Evolutionary conservation across 805 yeast genomes (phyloP).

Genomic region (Blastobotrys americana): DNA sequence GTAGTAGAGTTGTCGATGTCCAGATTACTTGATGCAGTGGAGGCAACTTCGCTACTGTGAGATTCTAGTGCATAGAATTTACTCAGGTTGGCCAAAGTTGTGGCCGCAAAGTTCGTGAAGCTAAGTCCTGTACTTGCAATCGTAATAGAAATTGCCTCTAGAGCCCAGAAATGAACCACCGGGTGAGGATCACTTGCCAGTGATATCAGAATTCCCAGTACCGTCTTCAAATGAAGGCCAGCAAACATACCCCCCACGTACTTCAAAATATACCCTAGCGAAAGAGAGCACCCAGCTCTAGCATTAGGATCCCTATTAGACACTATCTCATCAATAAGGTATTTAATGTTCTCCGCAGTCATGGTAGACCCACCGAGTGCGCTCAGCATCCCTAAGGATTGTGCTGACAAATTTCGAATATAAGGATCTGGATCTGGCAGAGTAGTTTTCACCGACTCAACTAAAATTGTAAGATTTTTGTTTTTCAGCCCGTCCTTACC

Average conservation of each 20-base stretch:
- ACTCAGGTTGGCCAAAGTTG: constrained; percentile 37
- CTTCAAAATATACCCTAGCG: constrained; percentile 43
- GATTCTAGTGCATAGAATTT: constrained; percentile 39
- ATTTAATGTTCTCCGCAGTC: constrained; percentile 39
- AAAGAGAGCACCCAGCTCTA: constrained; percentile 50
- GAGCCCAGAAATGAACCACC: constrained; percentile 64
- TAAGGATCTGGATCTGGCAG: constrained; percentile 35
- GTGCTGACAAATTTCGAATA: constrained; percentile 45
- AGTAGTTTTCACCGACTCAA: constrained; percentile 45
- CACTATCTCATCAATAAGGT: constrained; percentile 59
- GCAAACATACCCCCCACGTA: constrained; percentile 34
- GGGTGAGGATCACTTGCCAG: constrained; percentile 79
- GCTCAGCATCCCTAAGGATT: constrained; percentile 49
- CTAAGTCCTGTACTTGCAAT: constrained; percentile 50
- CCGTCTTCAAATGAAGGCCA: constrained; percentile 36
- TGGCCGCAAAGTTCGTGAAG: constrained; percentile 37
- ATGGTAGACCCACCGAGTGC: constrained; percentile 24
- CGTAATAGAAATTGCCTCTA: constrained; percentile 50
- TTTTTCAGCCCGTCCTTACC: constrained; percentile 13
- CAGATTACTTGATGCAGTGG: constrained; percentile 43
- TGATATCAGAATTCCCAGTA: constrained; percentile 51
- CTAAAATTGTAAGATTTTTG: constrained; percentile 38
- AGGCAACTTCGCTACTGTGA: constrained; percentile 41
- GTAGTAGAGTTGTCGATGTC: constrained; percentile 39
- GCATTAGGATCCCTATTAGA: constrained; percentile 56